Base-by-base conservation (phyloP, 176 grass and related monocot genomes). In the Tillandsia leiboldiana region DNA sequence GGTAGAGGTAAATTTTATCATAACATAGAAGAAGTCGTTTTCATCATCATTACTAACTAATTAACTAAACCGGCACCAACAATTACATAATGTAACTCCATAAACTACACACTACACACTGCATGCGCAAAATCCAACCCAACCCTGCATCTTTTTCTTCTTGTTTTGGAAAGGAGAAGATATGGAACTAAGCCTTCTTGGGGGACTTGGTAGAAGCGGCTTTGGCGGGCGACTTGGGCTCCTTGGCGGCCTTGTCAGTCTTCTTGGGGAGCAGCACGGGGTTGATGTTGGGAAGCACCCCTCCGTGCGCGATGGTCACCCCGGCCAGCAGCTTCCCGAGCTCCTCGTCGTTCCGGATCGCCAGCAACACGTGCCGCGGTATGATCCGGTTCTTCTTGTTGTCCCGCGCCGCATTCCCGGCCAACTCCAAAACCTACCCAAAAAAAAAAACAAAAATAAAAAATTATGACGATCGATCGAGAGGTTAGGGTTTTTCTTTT, bases 301-400 rank as follows among this genome's bases (percentile, higher is more conserved):
- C 86, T 0, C 86, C 86, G 54, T 84, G 86, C 0, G 86, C 78
- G 26, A 88, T 88, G 48, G 86, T 88, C 1, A 88, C 86, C 5
- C 86, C 86, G 2, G 78, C 7, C 23, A 88, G 67, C 54, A 88
- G 50, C 75, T 57, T 88, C 0, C 86, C 86, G 2, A 88, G 82
- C 78, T 88, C 86, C 82, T 88, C 78, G 13, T 88, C 86, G 67
- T 88, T 88, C 63, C 86, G 18, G 51, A 88, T 72, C 2, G 86
- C 86, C 3, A 88, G 78, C 8, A 88, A 70, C 42, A 88, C 70
- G 56, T 88, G 86, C 10, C 86, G 53, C 1, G 86, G 86, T 71
- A 88, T 72, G 63, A 88, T 88, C 53, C 86, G 61, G 1, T 49
- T 59, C 82, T 88, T 88, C 82, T 88, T 88, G 86, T 88, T 88